These are phyloP conservation scores for Mimosa pudica DNA, from an alignment of 306 rosid species.

Conservation along the genomic window DNA sequence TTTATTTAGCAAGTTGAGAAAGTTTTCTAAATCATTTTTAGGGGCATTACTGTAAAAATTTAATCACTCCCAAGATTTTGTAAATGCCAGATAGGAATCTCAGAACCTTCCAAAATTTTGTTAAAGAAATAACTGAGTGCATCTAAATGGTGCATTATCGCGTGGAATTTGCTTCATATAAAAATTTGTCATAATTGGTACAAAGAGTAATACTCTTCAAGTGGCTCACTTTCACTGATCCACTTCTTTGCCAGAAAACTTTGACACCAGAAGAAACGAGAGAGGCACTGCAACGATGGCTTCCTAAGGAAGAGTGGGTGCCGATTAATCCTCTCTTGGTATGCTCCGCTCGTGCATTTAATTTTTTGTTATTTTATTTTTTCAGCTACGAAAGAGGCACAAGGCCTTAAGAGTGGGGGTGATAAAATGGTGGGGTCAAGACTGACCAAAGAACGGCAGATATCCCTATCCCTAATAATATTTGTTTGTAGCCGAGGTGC, in stretches of 20 bases:
- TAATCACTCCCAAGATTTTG: neutral
- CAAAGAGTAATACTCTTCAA: conserved; percentile 10
- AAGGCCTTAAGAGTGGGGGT: neutral
- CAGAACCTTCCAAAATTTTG: neutral
- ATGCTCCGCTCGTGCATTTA: conserved; percentile 37
- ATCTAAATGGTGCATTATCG: conserved; percentile 6
- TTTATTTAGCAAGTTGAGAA: neutral
- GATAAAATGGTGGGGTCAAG: neutral
- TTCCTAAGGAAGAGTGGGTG: conserved; percentile 92
- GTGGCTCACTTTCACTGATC: conserved; percentile 29
- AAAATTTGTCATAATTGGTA: neutral
- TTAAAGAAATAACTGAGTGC: neutral
- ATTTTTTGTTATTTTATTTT: neutral
- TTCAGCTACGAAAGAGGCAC: neutral
- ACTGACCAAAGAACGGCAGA: neutral
- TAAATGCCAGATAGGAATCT: neutral
- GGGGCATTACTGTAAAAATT: neutral
- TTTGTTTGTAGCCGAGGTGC: neutral
- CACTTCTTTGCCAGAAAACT: conserved; percentile 64
- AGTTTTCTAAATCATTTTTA: neutral
- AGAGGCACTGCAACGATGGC: conserved; percentile 78
- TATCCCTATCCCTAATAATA: neutral
- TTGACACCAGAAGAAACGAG: conserved; percentile 85
- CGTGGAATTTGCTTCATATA: conserved; percentile 4
- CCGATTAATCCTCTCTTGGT: conserved; percentile 94